Conservation (phyloP, 768 basidiomycete genomes). For the Leccinum longicurvipes region DNA sequence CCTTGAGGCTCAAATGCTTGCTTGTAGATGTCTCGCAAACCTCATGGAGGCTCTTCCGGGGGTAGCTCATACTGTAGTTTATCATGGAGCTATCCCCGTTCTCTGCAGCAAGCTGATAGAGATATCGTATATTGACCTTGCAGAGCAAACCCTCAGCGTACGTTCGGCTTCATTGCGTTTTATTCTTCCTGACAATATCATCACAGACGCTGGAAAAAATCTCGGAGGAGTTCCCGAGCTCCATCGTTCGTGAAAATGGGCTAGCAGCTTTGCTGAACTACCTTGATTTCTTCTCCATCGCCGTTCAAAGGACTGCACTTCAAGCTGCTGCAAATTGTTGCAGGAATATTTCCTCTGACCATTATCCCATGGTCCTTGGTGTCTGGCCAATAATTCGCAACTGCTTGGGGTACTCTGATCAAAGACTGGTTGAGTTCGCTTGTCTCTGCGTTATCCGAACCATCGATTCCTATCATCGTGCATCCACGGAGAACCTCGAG, state of each 20-base stretch:
- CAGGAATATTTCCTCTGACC: slow-evolving; percentile 84
- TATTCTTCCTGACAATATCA: slow-evolving; percentile 14
- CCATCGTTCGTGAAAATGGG: slow-evolving; percentile 95
- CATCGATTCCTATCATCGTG: slow-evolving; percentile 87
- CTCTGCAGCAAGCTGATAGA: slow-evolving; percentile 96
- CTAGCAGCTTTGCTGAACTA: slow-evolving; percentile 90
- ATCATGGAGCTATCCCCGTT: slow-evolving; percentile 97
- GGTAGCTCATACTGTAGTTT: slow-evolving; percentile 94
- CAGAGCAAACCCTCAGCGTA: slow-evolving; percentile 96
- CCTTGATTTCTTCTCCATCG: slow-evolving; percentile 97
- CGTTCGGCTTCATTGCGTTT: slow-evolving; percentile 34
- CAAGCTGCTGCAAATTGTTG: slow-evolving; percentile 98
- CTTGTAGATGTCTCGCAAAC: slow-evolving; percentile 95
- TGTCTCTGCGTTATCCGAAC: slow-evolving; percentile 93
- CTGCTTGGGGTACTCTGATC: slow-evolving; percentile 88
- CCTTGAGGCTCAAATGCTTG: slow-evolving; percentile 91
- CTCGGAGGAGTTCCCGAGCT: slow-evolving; percentile 93
- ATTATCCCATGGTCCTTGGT: slow-evolving; percentile 83
- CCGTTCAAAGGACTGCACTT: slow-evolving; percentile 93
- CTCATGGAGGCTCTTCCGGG: slow-evolving; percentile 99
- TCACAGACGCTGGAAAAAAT: slow-evolving; percentile 94
- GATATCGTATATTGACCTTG: slow-evolving; percentile 96
- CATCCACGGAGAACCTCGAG: slow-evolving; percentile 84
- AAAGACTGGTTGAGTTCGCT: slow-evolving; percentile 95
- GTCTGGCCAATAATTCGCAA: slow-evolving; percentile 93